Percentiles rank a stretch among this genome's conserved stretches.
Evolutionary conservation across 257 asterid genomes (phyloP).

Genomic region (Eustoma russellianum): DNA sequence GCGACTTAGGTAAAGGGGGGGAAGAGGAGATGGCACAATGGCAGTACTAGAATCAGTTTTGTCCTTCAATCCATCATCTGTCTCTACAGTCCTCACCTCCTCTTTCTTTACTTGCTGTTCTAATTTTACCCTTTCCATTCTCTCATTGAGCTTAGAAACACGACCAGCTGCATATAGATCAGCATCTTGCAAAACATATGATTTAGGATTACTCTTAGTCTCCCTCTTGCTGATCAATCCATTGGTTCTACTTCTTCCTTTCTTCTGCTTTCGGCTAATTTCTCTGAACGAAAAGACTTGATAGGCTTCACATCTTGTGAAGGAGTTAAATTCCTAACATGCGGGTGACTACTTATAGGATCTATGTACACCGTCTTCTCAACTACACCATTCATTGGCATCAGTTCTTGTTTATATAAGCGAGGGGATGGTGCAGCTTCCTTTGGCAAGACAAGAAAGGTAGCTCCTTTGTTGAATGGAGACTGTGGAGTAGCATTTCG

Average conservation of each 20-base stretch:
- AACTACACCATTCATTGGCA: conserved; percentile 14
- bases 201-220: conserved; percentile 16
- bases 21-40: no score
- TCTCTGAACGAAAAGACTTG: conserved; percentile 12
- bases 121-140: conserved; percentile 10
- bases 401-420: conserved; percentile 24
- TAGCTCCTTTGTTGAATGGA: conserved; percentile 64
- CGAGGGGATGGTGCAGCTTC: conserved; percentile 38
- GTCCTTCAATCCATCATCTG: no score
- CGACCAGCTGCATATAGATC: conserved; percentile 2
- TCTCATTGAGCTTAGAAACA: conserved; percentile 13
- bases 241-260: conserved; percentile 2
- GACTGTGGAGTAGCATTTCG: conserved; percentile 69
- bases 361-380: conserved; percentile 39
- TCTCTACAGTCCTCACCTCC: conserved; percentile 12
- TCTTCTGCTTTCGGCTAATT: conserved; percentile 13
- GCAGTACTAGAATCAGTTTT: no score
- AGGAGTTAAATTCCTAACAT: conserved; percentile 10
- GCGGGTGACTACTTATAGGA: conserved; percentile 27
- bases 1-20: conserved; percentile 87
- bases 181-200: conserved; percentile 11
- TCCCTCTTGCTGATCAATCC: no score
- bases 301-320: conserved; percentile 16
- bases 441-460: conserved; percentile 71
- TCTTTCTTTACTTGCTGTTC: conserved; percentile 11